Base-by-base conservation (phyloP, 768 basidiomycete species). In the Steccherinum ochraceum region DNA sequence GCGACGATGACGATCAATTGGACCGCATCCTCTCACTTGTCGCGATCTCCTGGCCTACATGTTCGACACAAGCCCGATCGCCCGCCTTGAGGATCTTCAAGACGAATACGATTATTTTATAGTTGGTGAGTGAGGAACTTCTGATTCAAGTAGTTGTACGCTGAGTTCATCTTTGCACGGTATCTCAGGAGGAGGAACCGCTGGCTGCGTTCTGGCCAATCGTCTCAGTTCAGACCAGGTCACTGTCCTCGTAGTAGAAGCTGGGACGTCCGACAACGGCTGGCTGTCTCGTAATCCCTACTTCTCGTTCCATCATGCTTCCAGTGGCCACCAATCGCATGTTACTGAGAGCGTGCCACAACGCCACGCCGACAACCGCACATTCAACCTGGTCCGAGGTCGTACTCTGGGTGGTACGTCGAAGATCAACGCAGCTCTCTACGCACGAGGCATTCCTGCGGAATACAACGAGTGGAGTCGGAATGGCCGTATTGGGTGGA, bases 391-490 rank as follows among this genome's bases (percentile, higher is more conserved):
- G n/a, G n/a, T n/a, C n/a, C n/a, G n/a, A n/a, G n/a, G n/a, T n/a
- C n/a, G n/a, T n/a, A 63, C 56, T n/a, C 64, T 80, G n/a, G 78
- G 78, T 23, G 78, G 78, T 1, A 68, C 67, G 11, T 68, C 72
- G 40, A 69, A 72, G 11, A 67, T 77, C 57, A 79, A 80, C 59
- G 72, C 69, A 24, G 61, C 72, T 57, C 49, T 64, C 24, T 69
- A 67, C 48, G 59, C 61, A 0, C 54, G 68, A 18, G 65, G 64
- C 1, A 52, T 58, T 3, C 60, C 67, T 7, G 64, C 52, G 1
- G 65, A 70, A 49, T 71, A 63, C 49, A 61, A 69, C 45, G 49
- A 49, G 18, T 71, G 69, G 64, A n/a, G n/a, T n/a, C n/a, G n/a
- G n/a, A n/a, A n/a, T n/a, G n/a, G n/a, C n/a, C n/a, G n/a, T n/a